These are phyloP conservation scores for Pterocarpus macrocarpus DNA, from an alignment of 306 rosid genomes.

Conservation along the genomic window DNA sequence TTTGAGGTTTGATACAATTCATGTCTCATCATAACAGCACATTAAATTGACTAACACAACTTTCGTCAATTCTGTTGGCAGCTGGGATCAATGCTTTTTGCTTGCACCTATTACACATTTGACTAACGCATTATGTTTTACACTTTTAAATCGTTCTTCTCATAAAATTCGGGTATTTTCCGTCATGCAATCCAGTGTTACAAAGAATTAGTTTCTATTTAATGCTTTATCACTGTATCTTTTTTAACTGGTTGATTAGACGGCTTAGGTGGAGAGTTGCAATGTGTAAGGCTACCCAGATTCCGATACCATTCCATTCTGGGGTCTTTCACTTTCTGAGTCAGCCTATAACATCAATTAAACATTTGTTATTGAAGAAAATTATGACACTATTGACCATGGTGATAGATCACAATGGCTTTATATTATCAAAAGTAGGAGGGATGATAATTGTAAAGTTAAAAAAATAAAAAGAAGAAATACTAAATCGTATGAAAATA, in stretches of 20 bases:
- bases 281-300: background rate
- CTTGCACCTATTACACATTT: constrained; percentile 28
- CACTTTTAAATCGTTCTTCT: constrained; percentile 24
- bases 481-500: too few relatives aligned
- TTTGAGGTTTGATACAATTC: constrained; percentile 26
- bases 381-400: background rate
- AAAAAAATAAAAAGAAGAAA: too few relatives aligned
- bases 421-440: constrained; percentile 7
- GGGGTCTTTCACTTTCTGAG: background rate
- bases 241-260: constrained; percentile 39
- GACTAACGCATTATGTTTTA: constrained; percentile 28
- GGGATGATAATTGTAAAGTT: background rate
- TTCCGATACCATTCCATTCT: background rate
- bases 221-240: background rate
- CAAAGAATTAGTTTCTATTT: background rate
- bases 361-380: constrained; percentile 18
- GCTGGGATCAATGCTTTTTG: constrained; percentile 30
- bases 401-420: background rate
- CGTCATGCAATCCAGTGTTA: background rate
- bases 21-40: constrained; percentile 20
- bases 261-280: constrained; percentile 17
- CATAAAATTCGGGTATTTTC: background rate
- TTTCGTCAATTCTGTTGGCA: background rate
- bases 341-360: background rate
- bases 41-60: constrained; percentile 49